Base-by-base conservation (phyloP, 768 basidiomycete species). In the Pisolithus sp. region DNA sequence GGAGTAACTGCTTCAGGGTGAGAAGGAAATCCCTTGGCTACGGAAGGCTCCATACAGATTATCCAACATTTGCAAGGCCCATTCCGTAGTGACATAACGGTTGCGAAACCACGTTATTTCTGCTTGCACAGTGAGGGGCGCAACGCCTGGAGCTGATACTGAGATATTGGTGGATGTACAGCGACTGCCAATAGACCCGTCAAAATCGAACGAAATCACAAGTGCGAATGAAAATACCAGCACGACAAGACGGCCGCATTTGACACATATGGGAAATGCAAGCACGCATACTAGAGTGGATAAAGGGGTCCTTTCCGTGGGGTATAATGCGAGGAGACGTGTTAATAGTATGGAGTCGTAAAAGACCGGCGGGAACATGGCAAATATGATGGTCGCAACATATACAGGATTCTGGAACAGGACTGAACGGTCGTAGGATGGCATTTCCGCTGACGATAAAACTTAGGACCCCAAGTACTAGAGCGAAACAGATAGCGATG, bases 321-420 rank as follows among this genome's bases (percentile, higher is more conserved):
- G 71, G 48, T 66, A 73, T 7, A 74, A 66, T 2, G 69, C 68
- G 30, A 66, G 53, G 7, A 74, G 62, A 0, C 73, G 63, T 48
- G 71, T 60, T 28, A 71, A 34, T 7, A 74, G 65, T 41, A 74
- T 67, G 7, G 62, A 67, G 53, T 74, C 72, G 21, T 72, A 62
- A 41, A 73, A 59, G 2, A 71, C 41, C 10, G 72, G 71, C 2
- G 68, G 62, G 46, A 65, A 54, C 7, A 65, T 51, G 15, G 59
- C 53, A 39, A 73, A 46, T 0, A 53, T 37, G 12, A 62, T 59
- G 46, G 59, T 61, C 1, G 59, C 57, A 3, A 60, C 59, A 26
- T 59, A 57, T 59, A 57, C 10, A 63, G 36, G 51, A 46, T 21
- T 57, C 54, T 1, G 53, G 50, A 3, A 63, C 40, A 7, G 57